Base-by-base conservation (phyloP, 371 early-diverging fungal species). In the Rhizomucor miehei region DNA sequence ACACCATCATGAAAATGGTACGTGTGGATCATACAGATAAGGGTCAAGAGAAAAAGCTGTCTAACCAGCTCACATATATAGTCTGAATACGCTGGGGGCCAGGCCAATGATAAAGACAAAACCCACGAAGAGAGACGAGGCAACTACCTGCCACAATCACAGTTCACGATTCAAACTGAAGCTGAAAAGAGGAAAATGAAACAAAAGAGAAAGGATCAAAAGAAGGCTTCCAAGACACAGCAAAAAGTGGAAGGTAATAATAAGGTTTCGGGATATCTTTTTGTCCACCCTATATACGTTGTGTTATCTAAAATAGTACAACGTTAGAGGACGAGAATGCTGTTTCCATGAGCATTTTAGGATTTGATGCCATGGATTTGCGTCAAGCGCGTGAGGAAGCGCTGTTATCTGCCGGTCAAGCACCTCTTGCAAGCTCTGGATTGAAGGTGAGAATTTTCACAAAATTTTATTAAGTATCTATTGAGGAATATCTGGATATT, bases 91-190 rank as follows among this genome's bases (percentile, higher is more conserved):
- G 48, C 57, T 3, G 29, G 29, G 3, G 29, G 57, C 60, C 39
- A 47, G 54, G 20, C 44, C 8, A 20, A 54, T 59, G 40, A 44
- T 52, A 8, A 67, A 63, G 17, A 38, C 49, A 1, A 66, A 69
- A 13, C 54, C 21, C 24, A 51, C 55, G 36, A 40, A 35, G 37
- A 48, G 40, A n/a, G 51, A 8, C 23, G 23, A 19, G 13, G 29
- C 46, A 29, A 45, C 20, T 65, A 1, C 48, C 79, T 57, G 89
- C 41, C 41, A 11, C 14, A 88, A 1, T 58, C 88, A 0, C 87
- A 85, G 58, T 79, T 90, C 37, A 86, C 79, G 6, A 79, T 91
- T 10, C 85, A 86, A 61, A 82, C 89, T 0, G 89, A 89, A 57
- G 75, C 79, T 5, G 91, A 93, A 50, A 74, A 82, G 39, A 60